Evolutionary conservation across 129 eudicot genomes (phyloP).

Genomic region (Flaveria sonorensis): DNA sequence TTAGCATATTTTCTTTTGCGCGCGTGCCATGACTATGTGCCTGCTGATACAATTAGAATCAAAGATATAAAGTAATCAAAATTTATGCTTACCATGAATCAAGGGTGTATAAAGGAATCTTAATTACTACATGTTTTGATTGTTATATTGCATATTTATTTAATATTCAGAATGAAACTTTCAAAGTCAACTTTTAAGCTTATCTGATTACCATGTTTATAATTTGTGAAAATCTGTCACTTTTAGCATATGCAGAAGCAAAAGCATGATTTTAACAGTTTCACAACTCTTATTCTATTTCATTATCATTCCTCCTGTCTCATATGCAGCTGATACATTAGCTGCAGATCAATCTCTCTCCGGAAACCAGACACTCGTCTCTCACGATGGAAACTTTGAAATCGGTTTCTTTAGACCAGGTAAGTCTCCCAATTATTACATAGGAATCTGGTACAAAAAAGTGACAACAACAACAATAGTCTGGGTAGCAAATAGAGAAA

Average conservation of each 20-base stretch:
- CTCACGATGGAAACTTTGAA: constrained; percentile 34
- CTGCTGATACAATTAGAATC: background rate
- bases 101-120: background rate
- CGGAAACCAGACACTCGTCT: constrained; percentile 43
- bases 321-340: constrained; percentile 31
- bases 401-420: constrained; percentile 47
- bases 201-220: background rate
- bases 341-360: constrained; percentile 34
- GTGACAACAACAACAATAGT: constrained; percentile 26
- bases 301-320: background rate
- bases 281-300: constrained; percentile 6
- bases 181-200: background rate
- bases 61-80: background rate
- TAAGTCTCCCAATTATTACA: constrained; percentile 38
- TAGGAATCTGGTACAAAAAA: constrained; percentile 55
- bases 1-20: background rate
- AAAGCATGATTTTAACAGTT: background rate
- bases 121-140: background rate
- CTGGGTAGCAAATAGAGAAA: constrained; percentile 62
- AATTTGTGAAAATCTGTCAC: background rate
- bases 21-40: too few relatives aligned
- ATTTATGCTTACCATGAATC: too few relatives aligned
- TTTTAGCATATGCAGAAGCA: background rate
- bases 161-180: background rate
- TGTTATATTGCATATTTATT: background rate